Evolutionary conservation across 495 filamentous ascomycete genomes (phyloP).

Genomic region (Entonaema liquescens): DNA sequence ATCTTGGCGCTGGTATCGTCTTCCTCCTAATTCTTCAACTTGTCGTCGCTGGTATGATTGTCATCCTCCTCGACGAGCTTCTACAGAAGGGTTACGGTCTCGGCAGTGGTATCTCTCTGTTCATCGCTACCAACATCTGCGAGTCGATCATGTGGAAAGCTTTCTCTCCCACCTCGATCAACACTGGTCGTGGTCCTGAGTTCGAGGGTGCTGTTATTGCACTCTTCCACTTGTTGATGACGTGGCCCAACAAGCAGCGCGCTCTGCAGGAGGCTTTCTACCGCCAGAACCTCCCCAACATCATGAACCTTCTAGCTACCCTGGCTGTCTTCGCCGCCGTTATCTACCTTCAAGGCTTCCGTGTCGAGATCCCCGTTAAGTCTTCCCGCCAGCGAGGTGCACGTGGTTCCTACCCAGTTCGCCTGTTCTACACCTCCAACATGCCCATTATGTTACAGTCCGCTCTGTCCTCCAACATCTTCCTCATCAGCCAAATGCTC

Average conservation of each 20-base stretch:
- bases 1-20: slow-evolving; percentile 97
- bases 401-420: slow-evolving; percentile 82
- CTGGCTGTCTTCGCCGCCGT: slow-evolving; percentile 93
- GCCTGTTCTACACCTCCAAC: slow-evolving; percentile 88
- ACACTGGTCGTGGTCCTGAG: slow-evolving; percentile 98
- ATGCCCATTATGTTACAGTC: slow-evolving; percentile 99
- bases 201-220: slow-evolving; percentile 99
- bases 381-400: slow-evolving; percentile 98
- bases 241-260: slow-evolving; percentile 98
- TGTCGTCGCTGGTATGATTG: slow-evolving; percentile 94
- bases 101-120: slow-evolving; percentile 97
- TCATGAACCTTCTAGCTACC: slow-evolving; percentile 98
- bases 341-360: slow-evolving; percentile 99
- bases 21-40: slow-evolving; percentile 97
- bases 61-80: slow-evolving; percentile 98
- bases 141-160: slow-evolving; percentile 99
- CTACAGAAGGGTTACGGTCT: slow-evolving; percentile 99
- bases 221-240: slow-evolving; percentile 96
- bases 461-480: slow-evolving; percentile 97
- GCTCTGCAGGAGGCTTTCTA: slow-evolving; percentile 98
- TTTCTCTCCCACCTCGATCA: slow-evolving; percentile 98
- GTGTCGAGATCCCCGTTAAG: slow-evolving; percentile 99
- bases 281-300: slow-evolving; percentile 98
- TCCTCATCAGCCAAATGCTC: slow-evolving; percentile 98
- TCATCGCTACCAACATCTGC: slow-evolving; percentile 99